Conservation (phyloP, 1,139 yeast genomes). For the Hansenula sp. region DNA sequence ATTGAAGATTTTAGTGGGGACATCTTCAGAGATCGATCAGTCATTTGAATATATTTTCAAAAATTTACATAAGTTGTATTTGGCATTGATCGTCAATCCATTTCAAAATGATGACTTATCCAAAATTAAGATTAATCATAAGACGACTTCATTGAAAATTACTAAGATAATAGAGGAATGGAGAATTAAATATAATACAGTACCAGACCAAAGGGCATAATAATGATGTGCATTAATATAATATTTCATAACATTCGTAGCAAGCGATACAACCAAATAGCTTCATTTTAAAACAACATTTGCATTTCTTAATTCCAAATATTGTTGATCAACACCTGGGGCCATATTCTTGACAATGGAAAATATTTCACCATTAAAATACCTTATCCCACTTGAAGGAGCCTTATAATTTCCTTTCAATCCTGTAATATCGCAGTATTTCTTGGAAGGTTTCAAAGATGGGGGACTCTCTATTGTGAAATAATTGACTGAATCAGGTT, state of each 20-base stretch:
- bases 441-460: constrained; percentile 71
- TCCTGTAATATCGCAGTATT: constrained; percentile 94
- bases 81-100: constrained; percentile 54
- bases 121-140: constrained; percentile 14
- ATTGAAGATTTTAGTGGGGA: constrained; percentile 54
- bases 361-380: constrained; percentile 80
- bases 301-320: constrained; percentile 82
- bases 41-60: constrained; percentile 32
- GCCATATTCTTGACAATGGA: constrained; percentile 76
- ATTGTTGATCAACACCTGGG: constrained; percentile 92
- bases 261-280: background rate
- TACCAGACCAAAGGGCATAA: background rate
- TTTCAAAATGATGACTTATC: constrained; percentile 31
- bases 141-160: constrained; percentile 11
- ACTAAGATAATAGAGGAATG: constrained; percentile 8
- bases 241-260: background rate
- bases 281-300: constrained; percentile 67
- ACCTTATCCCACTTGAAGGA: constrained; percentile 74
- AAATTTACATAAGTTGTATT: constrained; percentile 44
- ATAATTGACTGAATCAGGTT: constrained; percentile 40
- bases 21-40: constrained; percentile 23
- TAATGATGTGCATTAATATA: background rate
- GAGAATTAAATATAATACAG: constrained; percentile 1
- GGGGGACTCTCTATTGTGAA: constrained; percentile 82
- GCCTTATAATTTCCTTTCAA: constrained; percentile 73